A percentile compares a stretch with the other conserved stretches of the same genome.
phyloP scores from a whole-genome alignment of 768 basidiomycete species.

The Sporobolomyces roseus region DNA sequence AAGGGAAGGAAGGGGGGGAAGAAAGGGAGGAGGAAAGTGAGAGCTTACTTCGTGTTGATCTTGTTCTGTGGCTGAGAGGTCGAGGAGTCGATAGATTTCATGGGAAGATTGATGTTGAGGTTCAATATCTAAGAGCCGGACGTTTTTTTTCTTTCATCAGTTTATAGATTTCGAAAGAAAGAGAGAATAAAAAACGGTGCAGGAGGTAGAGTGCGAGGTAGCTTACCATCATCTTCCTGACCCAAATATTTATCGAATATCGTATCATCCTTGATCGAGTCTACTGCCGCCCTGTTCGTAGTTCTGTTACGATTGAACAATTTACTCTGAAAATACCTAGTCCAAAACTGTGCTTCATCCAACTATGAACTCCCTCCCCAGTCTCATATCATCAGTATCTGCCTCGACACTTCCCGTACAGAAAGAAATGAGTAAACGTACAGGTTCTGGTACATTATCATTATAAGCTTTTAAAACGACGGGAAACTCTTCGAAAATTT shows the following conservation, averaged over 20 bases:
- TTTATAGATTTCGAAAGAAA: too few species aligned
- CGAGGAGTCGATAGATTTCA: constrained; percentile 70
- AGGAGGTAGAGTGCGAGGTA: too few species aligned
- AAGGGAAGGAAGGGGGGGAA: constrained; percentile 1
- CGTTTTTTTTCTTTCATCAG: too few species aligned
- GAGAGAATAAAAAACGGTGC: too few species aligned
- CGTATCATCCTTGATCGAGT: constrained; percentile 80
- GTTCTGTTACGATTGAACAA: constrained; percentile 93
- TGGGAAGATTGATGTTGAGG: constrained; percentile 62
- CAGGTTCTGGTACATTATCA: constrained; percentile 86
- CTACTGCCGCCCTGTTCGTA: constrained; percentile 70
- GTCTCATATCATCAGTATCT: too few species aligned
- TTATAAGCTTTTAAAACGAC: constrained; percentile 86
- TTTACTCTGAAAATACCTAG: constrained; percentile 91
- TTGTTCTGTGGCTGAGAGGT: constrained; percentile 79
- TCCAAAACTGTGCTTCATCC: constrained; percentile 90
- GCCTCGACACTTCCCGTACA: neutral
- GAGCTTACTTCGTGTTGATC: constrained; percentile 76
- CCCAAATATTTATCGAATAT: constrained; percentile 97
- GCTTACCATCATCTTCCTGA: constrained; percentile 88
- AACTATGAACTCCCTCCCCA: constrained; percentile 66
- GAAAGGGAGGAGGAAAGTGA: too few species aligned
- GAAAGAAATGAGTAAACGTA: constrained; percentile 47
- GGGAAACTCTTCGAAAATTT: constrained; percentile 97
- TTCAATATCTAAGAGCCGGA: too few species aligned